Conservation (phyloP, 106 monocot species). For the Apostasia shenzhenica region DNA sequence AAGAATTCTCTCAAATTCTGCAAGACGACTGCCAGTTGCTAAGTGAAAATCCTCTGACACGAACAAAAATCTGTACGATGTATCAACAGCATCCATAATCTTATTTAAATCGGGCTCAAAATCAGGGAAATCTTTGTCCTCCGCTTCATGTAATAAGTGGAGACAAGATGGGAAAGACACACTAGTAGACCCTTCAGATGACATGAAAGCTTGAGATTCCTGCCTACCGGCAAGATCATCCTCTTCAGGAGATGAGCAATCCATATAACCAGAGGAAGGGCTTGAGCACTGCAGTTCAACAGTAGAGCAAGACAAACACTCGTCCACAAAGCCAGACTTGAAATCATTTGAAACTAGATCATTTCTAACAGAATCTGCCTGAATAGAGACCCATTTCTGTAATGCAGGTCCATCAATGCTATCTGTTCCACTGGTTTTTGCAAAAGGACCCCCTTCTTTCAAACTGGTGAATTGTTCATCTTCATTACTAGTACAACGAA, state of each 20-base stretch:
- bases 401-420: slow-evolving; percentile 5
- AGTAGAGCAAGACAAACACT: neutral
- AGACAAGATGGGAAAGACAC: neutral
- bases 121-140: neutral
- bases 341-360: slow-evolving; percentile 7
- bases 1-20: slow-evolving; percentile 64
- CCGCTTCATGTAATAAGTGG: neutral
- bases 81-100: slow-evolving; percentile 41
- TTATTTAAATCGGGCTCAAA: slow-evolving; percentile 37
- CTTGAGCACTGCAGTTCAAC: slow-evolving; percentile 3
- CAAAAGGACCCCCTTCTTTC: slow-evolving; percentile 7
- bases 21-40: slow-evolving; percentile 30
- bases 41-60: slow-evolving; percentile 23
- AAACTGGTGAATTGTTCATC: neutral
- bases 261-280: slow-evolving; percentile 9
- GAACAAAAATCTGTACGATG: slow-evolving; percentile 28
- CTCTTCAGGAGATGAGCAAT: slow-evolving; percentile 22
- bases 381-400: slow-evolving; percentile 43
- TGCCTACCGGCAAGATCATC: slow-evolving; percentile 1
- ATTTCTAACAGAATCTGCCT: neutral
- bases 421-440: slow-evolving; percentile 13
- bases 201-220: neutral
- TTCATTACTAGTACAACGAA: neutral
- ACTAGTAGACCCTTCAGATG: slow-evolving; percentile 7
- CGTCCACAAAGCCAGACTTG: slow-evolving; percentile 6